Conservation (phyloP, 2,329 filamentous ascomycete genomes). For the Ceratocystis harringtonii region DNA sequence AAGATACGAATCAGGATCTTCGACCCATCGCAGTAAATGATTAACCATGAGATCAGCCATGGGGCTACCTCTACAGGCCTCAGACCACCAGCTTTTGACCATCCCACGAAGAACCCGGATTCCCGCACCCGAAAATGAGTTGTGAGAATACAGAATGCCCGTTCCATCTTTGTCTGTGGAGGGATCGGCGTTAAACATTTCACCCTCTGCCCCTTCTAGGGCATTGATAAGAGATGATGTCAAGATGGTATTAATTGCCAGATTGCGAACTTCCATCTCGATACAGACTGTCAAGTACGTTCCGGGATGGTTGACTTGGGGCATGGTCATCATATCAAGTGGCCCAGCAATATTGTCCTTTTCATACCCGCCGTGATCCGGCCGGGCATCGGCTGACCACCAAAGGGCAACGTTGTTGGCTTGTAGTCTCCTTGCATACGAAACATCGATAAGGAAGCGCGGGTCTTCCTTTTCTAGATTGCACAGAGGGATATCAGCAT, state of each 20-base stretch:
- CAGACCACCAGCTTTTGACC: slow-evolving; percentile 97
- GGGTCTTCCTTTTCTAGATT: slow-evolving; percentile 93
- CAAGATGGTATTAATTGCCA: slow-evolving; percentile 94
- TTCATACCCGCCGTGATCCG: slow-evolving; percentile 93
- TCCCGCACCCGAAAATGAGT: slow-evolving; percentile 78
- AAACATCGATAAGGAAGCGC: slow-evolving; percentile 85
- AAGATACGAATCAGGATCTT: slow-evolving; percentile 81
- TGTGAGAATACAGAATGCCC: slow-evolving; percentile 27
- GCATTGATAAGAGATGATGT: slow-evolving; percentile 96
- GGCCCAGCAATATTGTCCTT: slow-evolving; percentile 74
- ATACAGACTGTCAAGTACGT: slow-evolving; percentile 95
- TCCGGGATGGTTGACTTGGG: slow-evolving; percentile 79
- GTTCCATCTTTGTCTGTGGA: slow-evolving; percentile 35
- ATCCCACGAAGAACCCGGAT: slow-evolving; percentile 88
- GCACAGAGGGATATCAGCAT: slow-evolving; percentile 87
- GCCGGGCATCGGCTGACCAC: slow-evolving; percentile 80
- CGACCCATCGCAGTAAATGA: slow-evolving; percentile 93
- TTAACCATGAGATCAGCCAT: slow-evolving; percentile 98
- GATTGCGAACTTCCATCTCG: slow-evolving; percentile 81
- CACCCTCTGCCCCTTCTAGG: slow-evolving; percentile 74
- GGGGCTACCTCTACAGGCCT: slow-evolving; percentile 74
- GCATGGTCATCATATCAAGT: slow-evolving; percentile 80
- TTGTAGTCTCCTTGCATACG: slow-evolving; percentile 79
- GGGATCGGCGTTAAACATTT: slow-evolving; percentile 65
- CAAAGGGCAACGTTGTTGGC: slow-evolving; percentile 88